phyloP scores from a whole-genome alignment of 352 stramenopile species.

The Thalassiosira mediterranea region DNA sequence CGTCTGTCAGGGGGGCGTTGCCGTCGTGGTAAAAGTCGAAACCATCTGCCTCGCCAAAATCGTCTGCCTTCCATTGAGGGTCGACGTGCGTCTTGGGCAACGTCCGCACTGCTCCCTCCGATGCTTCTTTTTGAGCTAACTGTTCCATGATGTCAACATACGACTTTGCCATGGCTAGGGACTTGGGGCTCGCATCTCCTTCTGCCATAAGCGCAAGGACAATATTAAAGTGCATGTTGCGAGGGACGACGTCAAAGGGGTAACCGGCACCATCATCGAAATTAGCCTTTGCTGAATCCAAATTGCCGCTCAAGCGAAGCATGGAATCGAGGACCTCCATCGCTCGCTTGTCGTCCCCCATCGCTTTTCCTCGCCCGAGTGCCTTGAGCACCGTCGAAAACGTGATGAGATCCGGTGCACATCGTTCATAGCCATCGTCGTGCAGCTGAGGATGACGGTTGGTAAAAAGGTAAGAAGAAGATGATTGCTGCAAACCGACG shows the following conservation, averaged over 20 bases:
- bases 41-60: conserved; percentile 1
- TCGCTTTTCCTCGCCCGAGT: conserved; percentile 15
- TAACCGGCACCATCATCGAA: background rate
- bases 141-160: conserved; percentile 37
- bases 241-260: conserved; percentile 19
- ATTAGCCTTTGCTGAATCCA: background rate
- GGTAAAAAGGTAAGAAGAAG: too few relatives aligned
- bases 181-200: background rate
- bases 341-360: conserved; percentile 19
- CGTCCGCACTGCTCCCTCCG: background rate
- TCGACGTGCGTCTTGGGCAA: background rate
- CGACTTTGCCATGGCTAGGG: conserved; percentile 12
- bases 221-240: conserved; percentile 29
- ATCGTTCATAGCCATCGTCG: conserved; percentile 17
- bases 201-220: conserved; percentile 19
- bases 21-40: background rate
- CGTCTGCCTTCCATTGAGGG: background rate
- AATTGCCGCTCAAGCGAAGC: conserved; percentile 34
- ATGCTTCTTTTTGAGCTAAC: conserved; percentile 4
- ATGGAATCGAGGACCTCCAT: conserved; percentile 40
- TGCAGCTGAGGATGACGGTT: too few relatives aligned
- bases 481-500: too few relatives aligned
- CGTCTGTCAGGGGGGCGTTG: background rate
- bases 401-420: conserved; percentile 46
- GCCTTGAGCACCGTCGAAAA: conserved; percentile 51